Conservation (phyloP, 2,329 filamentous ascomycete genomes). For the Coniochaeta ligniaria region DNA sequence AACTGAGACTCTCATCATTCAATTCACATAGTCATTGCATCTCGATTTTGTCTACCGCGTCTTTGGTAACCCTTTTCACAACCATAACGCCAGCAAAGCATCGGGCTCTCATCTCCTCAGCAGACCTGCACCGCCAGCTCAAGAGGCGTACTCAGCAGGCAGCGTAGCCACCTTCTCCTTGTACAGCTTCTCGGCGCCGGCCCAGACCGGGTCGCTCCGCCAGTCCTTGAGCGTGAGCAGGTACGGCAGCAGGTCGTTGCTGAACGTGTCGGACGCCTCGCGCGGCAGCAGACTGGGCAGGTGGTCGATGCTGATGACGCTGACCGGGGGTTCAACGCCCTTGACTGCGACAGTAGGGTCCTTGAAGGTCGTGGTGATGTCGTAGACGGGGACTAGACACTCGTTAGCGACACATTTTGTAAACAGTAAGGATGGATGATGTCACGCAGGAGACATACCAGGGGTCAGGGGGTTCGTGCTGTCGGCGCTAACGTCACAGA, state of each 20-base stretch:
- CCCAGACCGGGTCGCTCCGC: slow-evolving; percentile 70
- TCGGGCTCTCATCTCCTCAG: neutral
- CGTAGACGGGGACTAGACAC: slow-evolving; percentile 79
- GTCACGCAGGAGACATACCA: slow-evolving; percentile 12
- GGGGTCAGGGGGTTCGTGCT: slow-evolving; percentile 64
- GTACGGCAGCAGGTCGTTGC: slow-evolving; percentile 67
- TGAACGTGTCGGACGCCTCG: slow-evolving; percentile 81
- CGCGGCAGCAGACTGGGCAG: slow-evolving; percentile 76
- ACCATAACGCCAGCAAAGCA: neutral
- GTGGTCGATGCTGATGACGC: slow-evolving; percentile 84
- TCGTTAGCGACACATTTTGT: too few species aligned
- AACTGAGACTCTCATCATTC: neutral
- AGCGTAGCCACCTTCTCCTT: slow-evolving; percentile 60
- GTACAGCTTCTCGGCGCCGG: slow-evolving; percentile 76
- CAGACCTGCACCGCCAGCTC: neutral
- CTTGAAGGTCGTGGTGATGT: slow-evolving; percentile 77
- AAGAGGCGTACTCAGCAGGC: neutral
- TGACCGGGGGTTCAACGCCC: slow-evolving; percentile 55
- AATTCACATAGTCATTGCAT: neutral
- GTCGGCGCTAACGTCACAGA: slow-evolving; percentile 72
- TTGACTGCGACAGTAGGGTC: slow-evolving; percentile 77
- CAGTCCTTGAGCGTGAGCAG: slow-evolving; percentile 73
- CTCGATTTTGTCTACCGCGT: neutral
- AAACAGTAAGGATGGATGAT: too few species aligned
- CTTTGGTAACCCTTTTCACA: neutral